Evolutionary conservation across 768 basidiomycete species (phyloP).

Genomic region (Boletus tylopilopsis): DNA sequence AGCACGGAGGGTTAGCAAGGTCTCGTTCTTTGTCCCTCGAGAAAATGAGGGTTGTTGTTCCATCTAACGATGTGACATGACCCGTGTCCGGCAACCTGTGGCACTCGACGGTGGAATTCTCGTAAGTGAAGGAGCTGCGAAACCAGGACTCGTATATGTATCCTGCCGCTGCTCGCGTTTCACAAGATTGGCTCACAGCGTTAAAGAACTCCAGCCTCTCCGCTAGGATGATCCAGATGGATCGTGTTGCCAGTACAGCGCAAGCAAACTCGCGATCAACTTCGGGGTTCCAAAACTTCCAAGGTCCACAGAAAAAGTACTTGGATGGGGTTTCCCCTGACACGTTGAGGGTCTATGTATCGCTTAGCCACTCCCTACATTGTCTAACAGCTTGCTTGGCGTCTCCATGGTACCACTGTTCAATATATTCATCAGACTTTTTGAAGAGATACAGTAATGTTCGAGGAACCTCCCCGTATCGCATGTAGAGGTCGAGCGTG

Average conservation of each 20-base stretch:
- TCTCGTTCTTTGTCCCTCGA: too few species aligned
- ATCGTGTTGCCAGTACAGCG: background rate
- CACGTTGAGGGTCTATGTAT: too few species aligned
- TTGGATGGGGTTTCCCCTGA: background rate
- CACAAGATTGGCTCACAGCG: background rate
- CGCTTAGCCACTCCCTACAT: background rate
- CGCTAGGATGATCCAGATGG: background rate
- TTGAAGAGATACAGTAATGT: background rate
- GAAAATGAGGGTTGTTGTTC: too few species aligned
- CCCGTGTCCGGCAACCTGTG: background rate
- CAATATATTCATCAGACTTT: background rate
- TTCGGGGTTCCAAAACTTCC: rapidly evolving
- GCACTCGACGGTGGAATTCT: background rate
- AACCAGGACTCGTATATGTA: background rate
- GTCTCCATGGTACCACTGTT: rapidly evolving
- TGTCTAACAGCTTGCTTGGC: rapidly evolving
- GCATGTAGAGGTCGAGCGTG: background rate
- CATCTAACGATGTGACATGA: background rate
- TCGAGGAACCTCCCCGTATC: background rate
- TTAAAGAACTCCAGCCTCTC: background rate
- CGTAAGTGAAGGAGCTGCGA: background rate
- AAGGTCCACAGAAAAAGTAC: background rate
- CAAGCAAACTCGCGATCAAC: rapidly evolving
- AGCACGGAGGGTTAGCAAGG: too few species aligned
- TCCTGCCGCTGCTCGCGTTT: background rate